phyloP scores from a whole-genome alignment of 129 eudicot species.

The Flaveria sonorensis region DNA sequence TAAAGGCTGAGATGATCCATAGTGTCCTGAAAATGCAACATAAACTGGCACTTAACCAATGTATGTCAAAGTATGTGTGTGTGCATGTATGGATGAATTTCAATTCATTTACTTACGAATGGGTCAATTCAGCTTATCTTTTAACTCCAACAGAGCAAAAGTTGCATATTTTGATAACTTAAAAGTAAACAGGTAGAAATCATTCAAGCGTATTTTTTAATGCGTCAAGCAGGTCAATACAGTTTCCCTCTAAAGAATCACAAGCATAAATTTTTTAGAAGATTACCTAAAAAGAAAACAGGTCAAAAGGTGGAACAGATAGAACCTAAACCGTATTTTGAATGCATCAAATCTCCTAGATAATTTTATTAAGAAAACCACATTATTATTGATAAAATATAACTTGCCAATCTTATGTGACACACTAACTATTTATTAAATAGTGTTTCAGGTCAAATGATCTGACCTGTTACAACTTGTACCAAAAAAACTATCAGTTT shows the following conservation, averaged over 20 bases:
- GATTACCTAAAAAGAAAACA: not conserved
- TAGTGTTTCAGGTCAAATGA: not conserved
- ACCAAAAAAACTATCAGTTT: not conserved
- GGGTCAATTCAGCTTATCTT: not conserved
- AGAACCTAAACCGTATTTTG: not conserved
- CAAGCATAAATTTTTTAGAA: not conserved
- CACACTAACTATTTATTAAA: not conserved
- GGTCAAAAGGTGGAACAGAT: not conserved
- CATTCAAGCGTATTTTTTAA: not conserved
- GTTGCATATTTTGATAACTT: not conserved
- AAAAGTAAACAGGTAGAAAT: not conserved
- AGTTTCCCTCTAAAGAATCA: not conserved
- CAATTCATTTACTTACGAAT: not conserved
- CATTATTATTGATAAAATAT: not conserved
- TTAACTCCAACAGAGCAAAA: not conserved
- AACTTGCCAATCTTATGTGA: not conserved
- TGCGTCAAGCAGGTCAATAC: not conserved
- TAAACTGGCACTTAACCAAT: slow-evolving; percentile 14
- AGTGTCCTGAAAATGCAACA: slow-evolving; percentile 63
- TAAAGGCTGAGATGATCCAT: slow-evolving; percentile 70
- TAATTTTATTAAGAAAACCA: not conserved
- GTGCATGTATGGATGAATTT: not conserved
- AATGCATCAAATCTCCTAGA: not conserved
- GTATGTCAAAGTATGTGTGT: slow-evolving; percentile 14
- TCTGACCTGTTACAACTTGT: not conserved